Evolutionary conservation across 257 asterid genomes (phyloP), one percentile per base, ranked within the genome.

Genomic region (Jacaranda mimosifolia): DNA sequence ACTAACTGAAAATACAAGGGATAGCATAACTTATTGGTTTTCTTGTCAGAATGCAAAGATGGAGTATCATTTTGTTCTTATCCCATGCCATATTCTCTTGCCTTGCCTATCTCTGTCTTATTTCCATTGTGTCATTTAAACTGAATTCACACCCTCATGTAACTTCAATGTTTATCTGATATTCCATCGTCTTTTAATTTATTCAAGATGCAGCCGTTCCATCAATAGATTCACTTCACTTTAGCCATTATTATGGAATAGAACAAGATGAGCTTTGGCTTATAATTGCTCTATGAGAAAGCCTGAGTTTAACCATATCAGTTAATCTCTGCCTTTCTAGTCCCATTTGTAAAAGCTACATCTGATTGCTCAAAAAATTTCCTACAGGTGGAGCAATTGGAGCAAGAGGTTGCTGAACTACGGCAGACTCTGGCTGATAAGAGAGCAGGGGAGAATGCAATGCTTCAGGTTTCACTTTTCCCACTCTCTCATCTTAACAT

Each of bases 331-430:
- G 9, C 46, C 68, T 43, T 42, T 18, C 4, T 52, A 67, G 19
- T 10, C 38, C 18, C 48, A 11, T 55, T 60, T 55, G 21, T 43
- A 15, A 45, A 66, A 71, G 74, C 39, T 72, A 42, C n/a, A 66
- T 9, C 3, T 71, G 75, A 77, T 59, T 53, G 67, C 49, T 43
- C 65, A 52, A 60, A 63, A 60, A 63, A 63, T 52, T 57, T 66
- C 38, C 48, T 85, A 80, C 83, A 94, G 98, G 86, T 92, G 79
- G 98, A 94, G 87, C 86, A 85, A 57, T 83, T 94, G 87, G 98
- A 92, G 86, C 86, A 77, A 86, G 96, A 94, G 84, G 85, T 89
- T 75, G 78, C 81, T 74, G 92, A 90, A 77, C 87, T 94, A 70
- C 86, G 79, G 73, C 92, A 86, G 85, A 76, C 80, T 72, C 84